Evolutionary conservation across 2,329 filamentous ascomycete species (phyloP), one percentile per base, ranked within the genome.

Genomic region (Clarireedia paspali): DNA sequence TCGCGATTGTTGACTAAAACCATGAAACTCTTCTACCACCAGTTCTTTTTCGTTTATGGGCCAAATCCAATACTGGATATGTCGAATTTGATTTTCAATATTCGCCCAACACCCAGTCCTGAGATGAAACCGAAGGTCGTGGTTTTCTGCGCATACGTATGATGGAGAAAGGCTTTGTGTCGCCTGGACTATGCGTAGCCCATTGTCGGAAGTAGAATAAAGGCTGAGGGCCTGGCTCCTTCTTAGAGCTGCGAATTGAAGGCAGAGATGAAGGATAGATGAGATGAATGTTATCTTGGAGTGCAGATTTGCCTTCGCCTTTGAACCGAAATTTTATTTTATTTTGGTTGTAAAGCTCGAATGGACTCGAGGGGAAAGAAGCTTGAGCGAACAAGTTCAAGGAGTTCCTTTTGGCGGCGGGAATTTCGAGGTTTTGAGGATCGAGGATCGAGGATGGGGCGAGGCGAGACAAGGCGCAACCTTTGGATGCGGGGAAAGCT

Each of bases 141-240:
- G 65, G 58, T 48, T 59, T 61, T 64, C 59, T 59, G 59, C 59
- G 61, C 60, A 60, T 62, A 58, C 54, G 59, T 46, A 47, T 52
- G 7, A 42, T 30, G 39, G 52, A 48, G 54, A 45, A 61, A 64
- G 64, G 64, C 64, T 67, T 60, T 57, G 53, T 61, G 54, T 62
- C 60, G 65, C 64, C 66, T 54, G 53, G 60, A 53, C 60, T 66
- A 67, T 64, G 57, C 63, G 63, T 58, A 53, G 65, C 66, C 67
- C 66, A 69, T 69, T 60, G 61, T 68, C 58, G 58, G 61, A 45
- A 24, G 39, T 38, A 23, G 51, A 50, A 51, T 53, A 60, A 55
- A 50, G 57, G 58, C 56, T 42, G 55, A 58, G 36, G 34, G 38
- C 59, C 60, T 59, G 51, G 53, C 54, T 62, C 58, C 60, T 23